Evolutionary conservation across 2,329 filamentous ascomycete genomes (phyloP), one percentile per base, ranked within the genome.

Genomic region (Paecilomyces formosus): DNA sequence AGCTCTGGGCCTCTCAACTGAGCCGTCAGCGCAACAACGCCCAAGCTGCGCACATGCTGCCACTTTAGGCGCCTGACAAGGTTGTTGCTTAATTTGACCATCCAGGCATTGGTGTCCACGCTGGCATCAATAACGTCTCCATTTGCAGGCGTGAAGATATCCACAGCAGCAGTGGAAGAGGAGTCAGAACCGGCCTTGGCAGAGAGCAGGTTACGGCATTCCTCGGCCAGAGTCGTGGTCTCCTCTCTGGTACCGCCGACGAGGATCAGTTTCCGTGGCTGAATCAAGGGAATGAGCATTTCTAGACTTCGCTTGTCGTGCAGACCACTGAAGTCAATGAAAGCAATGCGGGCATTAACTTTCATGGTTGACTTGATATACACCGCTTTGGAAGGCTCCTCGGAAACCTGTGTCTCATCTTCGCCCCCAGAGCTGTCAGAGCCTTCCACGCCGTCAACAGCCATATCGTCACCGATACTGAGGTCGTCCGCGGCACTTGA

Each of bases 61-160:
- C 94, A 97, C 69, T 90, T 90, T 60, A 99, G 81, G 65, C 88
- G 88, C 74, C 90, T 90, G 60, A 96, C 89, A 21, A 99, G 84
- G 52, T 84, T 79, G 65, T 93, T 90, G 54, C 90, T 92, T 18
- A 99, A 82, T 74, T 92, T 96, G 60, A 99, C 89, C 24, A 90
- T 88, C 94, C 95, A 99, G 3, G 94, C 92, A 71, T 97, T 97
- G 4, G 93, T 97, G 71, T 99, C 94, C 50, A 97, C 93, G 68
- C 92, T 97, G 12, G 93, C 94, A 72, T 99, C 88, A 50, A 99
- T 82, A 13, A 81, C 79, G 33, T 82, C 79, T 24, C 92, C 92
- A n/a, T 90, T 79, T 9, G 78, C 74, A 1, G 94, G 94, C 0
- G 90, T 92, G 70, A 93, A 93, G 4, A 99, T 90, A 39, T 61